Evolutionary conservation across 768 basidiomycete species (phyloP).

Genomic region (Phaeolepiota aurea): DNA sequence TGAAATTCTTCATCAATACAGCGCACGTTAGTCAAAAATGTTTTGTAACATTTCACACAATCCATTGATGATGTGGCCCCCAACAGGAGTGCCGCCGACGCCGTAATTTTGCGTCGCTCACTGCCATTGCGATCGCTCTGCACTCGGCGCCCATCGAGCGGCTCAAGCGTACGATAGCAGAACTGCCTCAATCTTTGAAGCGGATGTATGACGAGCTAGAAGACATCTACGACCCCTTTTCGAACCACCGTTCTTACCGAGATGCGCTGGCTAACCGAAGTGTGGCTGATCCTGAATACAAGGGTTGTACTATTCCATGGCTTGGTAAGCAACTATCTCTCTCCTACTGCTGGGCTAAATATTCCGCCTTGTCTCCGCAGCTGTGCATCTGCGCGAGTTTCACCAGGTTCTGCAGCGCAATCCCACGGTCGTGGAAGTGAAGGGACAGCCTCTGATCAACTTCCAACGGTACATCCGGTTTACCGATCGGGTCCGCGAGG

Average conservation of each 20-base stretch:
- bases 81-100: constrained; percentile 34
- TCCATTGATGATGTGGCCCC: too few relatives aligned
- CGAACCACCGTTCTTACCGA: constrained; percentile 29
- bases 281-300: constrained; percentile 11
- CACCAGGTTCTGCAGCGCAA: constrained; percentile 20
- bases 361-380: constrained; percentile 11
- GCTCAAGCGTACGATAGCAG: constrained; percentile 23
- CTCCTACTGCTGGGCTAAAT: background rate
- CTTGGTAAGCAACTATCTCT: constrained; percentile 19
- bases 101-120: constrained; percentile 34
- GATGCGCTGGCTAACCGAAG: constrained; percentile 18
- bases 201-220: constrained; percentile 22
- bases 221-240: constrained; percentile 21
- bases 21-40: constrained; percentile 25
- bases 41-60: too few relatives aligned
- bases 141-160: constrained; percentile 28
- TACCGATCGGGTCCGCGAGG: constrained; percentile 24
- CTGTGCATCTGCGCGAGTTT: constrained; percentile 29
- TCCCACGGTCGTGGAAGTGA: constrained; percentile 17
- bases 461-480: constrained; percentile 31
- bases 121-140: constrained; percentile 33
- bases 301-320: constrained; percentile 29
- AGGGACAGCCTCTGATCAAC: constrained; percentile 31
- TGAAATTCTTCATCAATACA: constrained; percentile 35
- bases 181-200: constrained; percentile 17